phyloP scores from a whole-genome alignment of 129 eudicot species.

The Pseudognaphalium luteoalbum region DNA sequence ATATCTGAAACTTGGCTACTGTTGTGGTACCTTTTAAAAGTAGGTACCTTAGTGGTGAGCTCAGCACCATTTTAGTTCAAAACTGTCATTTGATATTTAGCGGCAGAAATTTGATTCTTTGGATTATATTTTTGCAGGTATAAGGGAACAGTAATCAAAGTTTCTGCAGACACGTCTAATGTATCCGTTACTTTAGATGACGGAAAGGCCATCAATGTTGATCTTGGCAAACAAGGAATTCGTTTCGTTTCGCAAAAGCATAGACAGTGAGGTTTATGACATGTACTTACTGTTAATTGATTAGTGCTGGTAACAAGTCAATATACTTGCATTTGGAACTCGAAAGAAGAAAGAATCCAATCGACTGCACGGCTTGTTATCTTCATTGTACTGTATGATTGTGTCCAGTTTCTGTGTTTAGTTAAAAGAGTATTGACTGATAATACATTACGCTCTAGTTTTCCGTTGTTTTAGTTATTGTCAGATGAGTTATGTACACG shows the following conservation, averaged over 20 bases:
- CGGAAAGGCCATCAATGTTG: slow-evolving; percentile 65
- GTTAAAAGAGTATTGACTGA: background rate
- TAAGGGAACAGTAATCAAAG: slow-evolving; percentile 70
- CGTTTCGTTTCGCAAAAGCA: slow-evolving; percentile 83
- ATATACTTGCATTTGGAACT: slow-evolving; percentile 17
- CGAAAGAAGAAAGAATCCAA: slow-evolving; percentile 3
- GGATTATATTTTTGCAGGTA: slow-evolving; percentile 53
- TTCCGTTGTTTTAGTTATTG: background rate
- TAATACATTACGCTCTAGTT: background rate
- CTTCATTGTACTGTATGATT: slow-evolving; percentile 16
- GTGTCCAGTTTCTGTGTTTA: slow-evolving; percentile 11
- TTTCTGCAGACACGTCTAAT: slow-evolving; percentile 53
- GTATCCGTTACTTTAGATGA: slow-evolving; percentile 80
- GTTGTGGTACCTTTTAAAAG: too few relatives aligned
- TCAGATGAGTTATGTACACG: slow-evolving; percentile 9
- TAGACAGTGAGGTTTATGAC: slow-evolving; percentile 19
- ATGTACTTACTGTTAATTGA: slow-evolving; percentile 9
- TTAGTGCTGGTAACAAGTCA: slow-evolving; percentile 16
- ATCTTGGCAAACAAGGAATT: slow-evolving; percentile 86
- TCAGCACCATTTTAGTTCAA: background rate
- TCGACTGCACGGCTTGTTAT: background rate
- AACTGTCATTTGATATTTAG: slow-evolving; percentile 15
- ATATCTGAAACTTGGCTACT: background rate
- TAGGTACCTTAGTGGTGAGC: background rate
- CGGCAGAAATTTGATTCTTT: background rate